A percentile compares a stretch with the other conserved stretches of the same genome.
These are phyloP conservation scores for Amaranthus palmeri DNA, from an alignment of 148 eudicot species.

Conservation along the genomic window DNA sequence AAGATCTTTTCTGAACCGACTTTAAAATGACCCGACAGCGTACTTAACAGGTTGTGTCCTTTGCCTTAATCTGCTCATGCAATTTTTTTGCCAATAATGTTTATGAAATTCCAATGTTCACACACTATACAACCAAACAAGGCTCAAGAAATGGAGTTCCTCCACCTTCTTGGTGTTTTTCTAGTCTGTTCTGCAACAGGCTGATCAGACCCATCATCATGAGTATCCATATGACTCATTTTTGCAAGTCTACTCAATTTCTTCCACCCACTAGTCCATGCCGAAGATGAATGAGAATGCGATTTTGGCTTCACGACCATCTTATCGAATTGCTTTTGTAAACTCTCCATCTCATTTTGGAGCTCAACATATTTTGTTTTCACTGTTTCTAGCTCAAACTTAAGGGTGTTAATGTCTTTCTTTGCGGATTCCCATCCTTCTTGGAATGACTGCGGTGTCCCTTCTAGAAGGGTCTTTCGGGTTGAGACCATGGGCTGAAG, in stretches of 20 bases:
- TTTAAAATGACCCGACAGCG: no score
- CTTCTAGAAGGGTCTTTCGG: conserved; percentile 77
- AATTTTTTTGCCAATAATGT: no score
- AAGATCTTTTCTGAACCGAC: no score
- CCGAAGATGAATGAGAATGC: conserved; percentile 34
- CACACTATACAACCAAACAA: no score
- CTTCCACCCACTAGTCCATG: conserved; percentile 90
- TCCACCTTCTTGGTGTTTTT: conserved; percentile 86
- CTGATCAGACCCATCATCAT: conserved; percentile 41
- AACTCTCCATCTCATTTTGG: conserved; percentile 68
- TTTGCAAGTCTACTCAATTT: conserved; percentile 77
- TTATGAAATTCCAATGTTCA: no score
- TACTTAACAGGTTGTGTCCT: no score
- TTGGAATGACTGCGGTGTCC: conserved; percentile 94
- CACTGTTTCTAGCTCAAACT: conserved; percentile 78
- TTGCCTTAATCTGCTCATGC: no score
- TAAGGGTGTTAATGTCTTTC: conserved; percentile 87
- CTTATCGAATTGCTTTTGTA: conserved; percentile 84
- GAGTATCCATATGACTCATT: conserved; percentile 42
- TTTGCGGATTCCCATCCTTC: conserved; percentile 93
- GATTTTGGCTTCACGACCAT: conserved; percentile 64
- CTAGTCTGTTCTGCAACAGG: conserved; percentile 32
- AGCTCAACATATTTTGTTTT: conserved; percentile 77
- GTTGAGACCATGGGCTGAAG: conserved; percentile 65
- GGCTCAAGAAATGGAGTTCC: conserved; percentile 83